Base-by-base conservation (phyloP, 2,329 filamentous ascomycete species). In the Mariannaea elegans region DNA sequence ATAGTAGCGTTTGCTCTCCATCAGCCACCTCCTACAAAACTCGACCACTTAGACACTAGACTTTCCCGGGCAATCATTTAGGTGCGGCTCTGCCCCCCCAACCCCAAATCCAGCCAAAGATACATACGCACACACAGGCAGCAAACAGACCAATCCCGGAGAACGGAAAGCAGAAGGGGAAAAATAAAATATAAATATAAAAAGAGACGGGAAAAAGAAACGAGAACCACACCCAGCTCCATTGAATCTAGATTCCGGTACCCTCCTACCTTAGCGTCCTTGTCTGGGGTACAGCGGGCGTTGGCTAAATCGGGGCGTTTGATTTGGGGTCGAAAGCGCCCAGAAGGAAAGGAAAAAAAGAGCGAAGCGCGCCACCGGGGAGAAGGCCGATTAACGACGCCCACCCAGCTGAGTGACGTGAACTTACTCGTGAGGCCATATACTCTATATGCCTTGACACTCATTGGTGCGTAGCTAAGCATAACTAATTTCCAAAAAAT, bases 31-130 rank as follows among this genome's bases (percentile, higher is more conserved):
- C n/a, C n/a, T n/a, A n/a, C n/a, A n/a, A n/a, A n/a, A n/a, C n/a
- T n/a, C n/a, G n/a, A n/a, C n/a, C n/a, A n/a, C n/a, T n/a, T n/a
- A n/a, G n/a, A n/a, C n/a, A n/a, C n/a, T n/a, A n/a, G n/a, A n/a
- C n/a, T n/a, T n/a, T n/a, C n/a, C n/a, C n/a, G n/a, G n/a, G n/a
- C n/a, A n/a, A n/a, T n/a, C n/a, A n/a, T n/a, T n/a, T 45, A 31
- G 42, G 44, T 58, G 55, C 42, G 55, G 55, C 55, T 58, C 55
- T 58, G 55, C 55, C 48, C 27, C 12, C 27, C 12, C 27, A 7
- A 27, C 41, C 18, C 27, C n/a, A 45, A 54, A 45, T 24, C 41
- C 41, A 41, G 31, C 50, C 12, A 29, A 21, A 46, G 21, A 31
- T 36, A 21, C 38, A 16, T 19, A 21, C 32, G 7, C 12, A 12